Evolutionary conservation across 495 filamentous ascomycete genomes (phyloP).

Genomic region (Penicillium mononematosum): DNA sequence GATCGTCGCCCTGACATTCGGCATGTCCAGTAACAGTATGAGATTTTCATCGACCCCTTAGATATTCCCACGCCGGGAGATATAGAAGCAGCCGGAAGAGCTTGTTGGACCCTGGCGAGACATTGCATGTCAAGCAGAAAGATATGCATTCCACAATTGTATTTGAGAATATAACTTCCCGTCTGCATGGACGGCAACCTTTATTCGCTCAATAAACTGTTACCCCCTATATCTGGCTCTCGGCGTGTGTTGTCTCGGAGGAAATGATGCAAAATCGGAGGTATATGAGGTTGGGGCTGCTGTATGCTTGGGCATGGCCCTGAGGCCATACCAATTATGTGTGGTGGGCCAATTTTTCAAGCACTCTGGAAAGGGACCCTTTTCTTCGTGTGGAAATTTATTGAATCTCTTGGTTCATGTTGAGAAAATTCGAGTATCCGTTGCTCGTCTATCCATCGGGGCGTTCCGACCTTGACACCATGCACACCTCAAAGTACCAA

Average conservation of each 20-base stretch:
- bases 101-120: conserved; percentile 8
- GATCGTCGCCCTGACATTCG: conserved; percentile 16
- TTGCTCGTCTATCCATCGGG: conserved; percentile 6
- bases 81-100: conserved; percentile 15
- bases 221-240: neutral
- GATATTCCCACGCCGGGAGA: conserved; percentile 3
- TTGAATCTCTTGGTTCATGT: neutral
- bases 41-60: conserved; percentile 22
- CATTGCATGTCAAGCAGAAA: conserved; percentile 2
- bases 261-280: neutral
- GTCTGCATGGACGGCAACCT: neutral
- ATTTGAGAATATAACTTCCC: conserved; percentile 18
- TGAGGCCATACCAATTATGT: neutral
- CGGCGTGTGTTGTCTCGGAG: neutral
- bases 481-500: conserved; percentile 15
- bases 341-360: conserved; percentile 4
- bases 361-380: neutral
- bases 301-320: neutral
- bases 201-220: conserved; percentile 1
- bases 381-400: neutral
- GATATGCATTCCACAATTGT: conserved; percentile 20
- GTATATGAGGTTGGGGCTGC: conserved; percentile 1
- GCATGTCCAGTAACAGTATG: conserved; percentile 20
- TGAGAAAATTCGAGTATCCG: neutral
- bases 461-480: conserved; percentile 12